These are phyloP conservation scores for Scortechinia acanthostroma DNA, from an alignment of 2,329 filamentous ascomycete genomes.

Conservation along the genomic window DNA sequence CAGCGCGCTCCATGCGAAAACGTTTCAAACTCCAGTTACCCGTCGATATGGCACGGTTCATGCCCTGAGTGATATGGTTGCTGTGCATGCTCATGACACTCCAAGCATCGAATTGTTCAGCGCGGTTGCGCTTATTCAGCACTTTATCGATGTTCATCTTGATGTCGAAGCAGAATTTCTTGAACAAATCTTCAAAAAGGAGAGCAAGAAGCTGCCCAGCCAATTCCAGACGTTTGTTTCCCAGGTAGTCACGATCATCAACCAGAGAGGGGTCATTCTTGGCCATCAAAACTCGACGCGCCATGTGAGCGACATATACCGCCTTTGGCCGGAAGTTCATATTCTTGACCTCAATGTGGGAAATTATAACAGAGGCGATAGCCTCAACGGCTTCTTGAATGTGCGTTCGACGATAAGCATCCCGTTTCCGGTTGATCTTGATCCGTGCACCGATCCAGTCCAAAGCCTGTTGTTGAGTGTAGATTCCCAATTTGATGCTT, in stretches of 20 bases:
- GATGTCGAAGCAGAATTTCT: constrained; percentile 82
- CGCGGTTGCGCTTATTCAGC: constrained; percentile 84
- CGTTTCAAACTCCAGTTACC: constrained; percentile 97
- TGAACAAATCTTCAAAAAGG: constrained; percentile 95
- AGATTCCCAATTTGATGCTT: constrained; percentile 73
- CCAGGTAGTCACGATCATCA: constrained; percentile 94
- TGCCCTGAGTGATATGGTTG: constrained; percentile 80
- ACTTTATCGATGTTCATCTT: constrained; percentile 94
- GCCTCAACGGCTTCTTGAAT: constrained; percentile 90
- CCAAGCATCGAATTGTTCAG: constrained; percentile 79
- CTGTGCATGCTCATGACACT: constrained; percentile 78
- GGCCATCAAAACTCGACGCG: constrained; percentile 89
- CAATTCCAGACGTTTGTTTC: constrained; percentile 91
- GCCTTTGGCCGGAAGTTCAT: constrained; percentile 96
- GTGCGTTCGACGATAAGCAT: constrained; percentile 64
- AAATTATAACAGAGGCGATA: constrained; percentile 84
- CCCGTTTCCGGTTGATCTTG: constrained; percentile 70
- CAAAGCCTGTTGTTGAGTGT: constrained; percentile 88
- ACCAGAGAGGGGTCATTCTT: constrained; percentile 82
- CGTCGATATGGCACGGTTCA: constrained; percentile 93
- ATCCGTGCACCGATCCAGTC: constrained; percentile 85
- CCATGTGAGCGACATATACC: constrained; percentile 94
- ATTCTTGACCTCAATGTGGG: constrained; percentile 84
- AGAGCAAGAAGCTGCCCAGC: constrained; percentile 90
- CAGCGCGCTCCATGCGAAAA: constrained; percentile 96